These are phyloP conservation scores for Trichoderma koningiopsis DNA, from an alignment of 2,329 filamentous ascomycete genomes.

Conservation along the genomic window DNA sequence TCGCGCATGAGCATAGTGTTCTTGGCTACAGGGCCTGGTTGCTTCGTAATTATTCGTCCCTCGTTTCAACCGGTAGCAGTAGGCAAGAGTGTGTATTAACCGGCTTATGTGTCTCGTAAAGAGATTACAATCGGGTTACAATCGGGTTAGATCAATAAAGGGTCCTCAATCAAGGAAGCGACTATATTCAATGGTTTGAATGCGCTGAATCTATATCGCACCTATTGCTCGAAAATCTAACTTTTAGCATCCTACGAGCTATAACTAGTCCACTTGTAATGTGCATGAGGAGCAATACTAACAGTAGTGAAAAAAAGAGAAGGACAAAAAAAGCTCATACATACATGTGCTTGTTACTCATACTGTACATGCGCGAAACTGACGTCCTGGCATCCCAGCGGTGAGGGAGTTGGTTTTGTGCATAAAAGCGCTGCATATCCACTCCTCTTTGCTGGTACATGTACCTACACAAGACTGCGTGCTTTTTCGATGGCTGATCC, in stretches of 20 bases:
- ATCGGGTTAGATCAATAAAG: too few species aligned
- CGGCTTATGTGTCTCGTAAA: background rate
- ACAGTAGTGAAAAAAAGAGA: background rate
- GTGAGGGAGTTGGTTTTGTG: slow-evolving; percentile 13
- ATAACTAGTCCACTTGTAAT: background rate
- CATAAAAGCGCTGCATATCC: slow-evolving; percentile 5
- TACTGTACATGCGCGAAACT: background rate
- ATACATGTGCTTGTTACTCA: background rate
- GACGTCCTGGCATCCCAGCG: slow-evolving; percentile 1
- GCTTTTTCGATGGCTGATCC: background rate
- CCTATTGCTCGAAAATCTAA: background rate
- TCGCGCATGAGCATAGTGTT: background rate
- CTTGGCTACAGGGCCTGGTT: background rate
- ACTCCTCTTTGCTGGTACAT: background rate
- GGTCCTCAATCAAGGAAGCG: background rate
- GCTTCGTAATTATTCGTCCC: background rate
- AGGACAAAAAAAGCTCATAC: background rate
- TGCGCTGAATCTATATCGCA: background rate
- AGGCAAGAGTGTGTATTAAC: background rate
- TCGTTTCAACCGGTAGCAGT: background rate
- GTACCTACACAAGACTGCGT: background rate
- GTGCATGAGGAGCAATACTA: background rate
- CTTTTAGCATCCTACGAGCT: background rate
- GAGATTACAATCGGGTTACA: background rate
- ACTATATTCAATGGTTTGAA: background rate